Evolutionary conservation across 345 rosid species (phyloP), one percentile per base, ranked within the genome.

Genomic region (Turnera subulata): DNA sequence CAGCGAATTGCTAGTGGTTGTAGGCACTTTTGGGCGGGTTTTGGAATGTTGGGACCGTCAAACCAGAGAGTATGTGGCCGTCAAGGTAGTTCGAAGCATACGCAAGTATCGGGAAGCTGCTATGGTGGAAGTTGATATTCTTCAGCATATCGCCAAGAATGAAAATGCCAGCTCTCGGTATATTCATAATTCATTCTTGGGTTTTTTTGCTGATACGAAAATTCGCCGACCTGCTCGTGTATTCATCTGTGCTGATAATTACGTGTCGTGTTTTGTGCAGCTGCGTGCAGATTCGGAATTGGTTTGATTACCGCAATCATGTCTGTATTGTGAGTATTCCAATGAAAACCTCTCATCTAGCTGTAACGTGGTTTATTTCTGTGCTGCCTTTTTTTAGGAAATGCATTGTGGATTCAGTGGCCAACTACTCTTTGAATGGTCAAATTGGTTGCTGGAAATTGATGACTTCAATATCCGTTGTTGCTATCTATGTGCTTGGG

Each of bases 1-100:
- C 79, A 84, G 89, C 82, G 64, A 73, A 74, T 76, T 85, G 84
- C 77, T 79, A 73, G 81, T 81, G 71, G n/a, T 81, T 81, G 86
- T 83, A 83, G 93, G 93, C 83, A 83, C 93, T 47, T 86, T 86
- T 79, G 93, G 93, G 59, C 93, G 78, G 56, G 93, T 83, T 63
- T 76, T 86, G 85, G 89, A 86, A 77, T 86, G 89, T 83, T 86
- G 89, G 89, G 93, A 86, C 59, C 82, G 89, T 18, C 68, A 83
- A 59, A 73, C 75, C 5, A 64, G 74, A 67, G 85, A 86, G 29
- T 77, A 68, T 73, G 94, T 86, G 40, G 94, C 94, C 4, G 59
- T 86, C 56, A 86, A 86, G 64, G 76, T 84, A 1, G 74, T 84
- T 9, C 80, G 87, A 38, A 79, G 87, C 77, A 76, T 83, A 20